Evolutionary conservation across 179 eudicot genomes (phyloP).

Genomic region (Dionaea muscipula): DNA sequence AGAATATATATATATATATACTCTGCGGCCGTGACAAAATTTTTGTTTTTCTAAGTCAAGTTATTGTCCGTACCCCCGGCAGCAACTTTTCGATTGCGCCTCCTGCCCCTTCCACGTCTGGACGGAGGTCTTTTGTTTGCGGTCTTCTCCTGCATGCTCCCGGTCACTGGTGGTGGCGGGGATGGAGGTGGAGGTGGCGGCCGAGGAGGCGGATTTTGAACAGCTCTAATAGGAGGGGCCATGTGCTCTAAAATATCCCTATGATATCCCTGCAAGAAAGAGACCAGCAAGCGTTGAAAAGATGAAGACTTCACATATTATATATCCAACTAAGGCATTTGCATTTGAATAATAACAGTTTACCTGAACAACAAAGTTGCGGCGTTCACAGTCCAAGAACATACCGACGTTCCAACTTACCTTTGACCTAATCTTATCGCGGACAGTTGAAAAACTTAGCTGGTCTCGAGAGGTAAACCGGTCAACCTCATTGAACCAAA

Average conservation of each 20-base stretch:
- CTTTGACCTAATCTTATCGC: slow-evolving; percentile 73
- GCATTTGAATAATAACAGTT: not conserved
- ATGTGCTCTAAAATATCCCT: slow-evolving; percentile 57
- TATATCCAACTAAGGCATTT: too few species aligned
- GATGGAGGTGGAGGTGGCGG: slow-evolving; percentile 32
- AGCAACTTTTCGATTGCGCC: slow-evolving; percentile 63
- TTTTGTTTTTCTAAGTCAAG: slow-evolving; percentile 6
- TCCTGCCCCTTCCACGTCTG: slow-evolving; percentile 47
- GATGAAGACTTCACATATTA: not conserved
- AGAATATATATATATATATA: too few species aligned
- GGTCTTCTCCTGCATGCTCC: slow-evolving; percentile 12
- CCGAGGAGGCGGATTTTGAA: slow-evolving; percentile 37
- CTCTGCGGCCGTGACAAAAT: too few species aligned
- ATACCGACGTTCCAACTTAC: slow-evolving; percentile 71
- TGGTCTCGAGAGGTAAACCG: slow-evolving; percentile 96
- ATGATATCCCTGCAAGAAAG: slow-evolving; percentile 64
- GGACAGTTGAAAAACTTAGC: slow-evolving; percentile 77
- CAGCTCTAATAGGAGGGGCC: slow-evolving; percentile 30
- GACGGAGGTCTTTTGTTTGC: slow-evolving; percentile 22
- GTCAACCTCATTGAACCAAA: slow-evolving; percentile 97
- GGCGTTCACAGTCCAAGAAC: slow-evolving; percentile 95
- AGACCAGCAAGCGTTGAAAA: not conserved
- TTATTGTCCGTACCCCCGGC: slow-evolving; percentile 31
- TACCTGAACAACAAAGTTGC: slow-evolving; percentile 96
- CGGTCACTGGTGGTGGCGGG: slow-evolving; percentile 18